These are phyloP conservation scores for Thecaphora frezii DNA, from an alignment of 1,284 basidiomycete genomes.

Conservation along the genomic window DNA sequence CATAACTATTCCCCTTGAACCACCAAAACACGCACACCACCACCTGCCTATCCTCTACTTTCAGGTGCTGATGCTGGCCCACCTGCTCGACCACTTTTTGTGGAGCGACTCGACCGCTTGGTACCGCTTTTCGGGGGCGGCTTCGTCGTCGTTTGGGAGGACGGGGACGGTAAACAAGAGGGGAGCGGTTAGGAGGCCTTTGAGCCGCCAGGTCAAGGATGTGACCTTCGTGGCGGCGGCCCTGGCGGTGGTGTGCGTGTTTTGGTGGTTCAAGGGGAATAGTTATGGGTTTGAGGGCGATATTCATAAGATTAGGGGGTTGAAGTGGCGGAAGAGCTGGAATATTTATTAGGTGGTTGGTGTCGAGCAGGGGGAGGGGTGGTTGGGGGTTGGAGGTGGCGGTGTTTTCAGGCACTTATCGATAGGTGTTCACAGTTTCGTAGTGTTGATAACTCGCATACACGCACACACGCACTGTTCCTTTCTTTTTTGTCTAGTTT, in stretches of 20 bases:
- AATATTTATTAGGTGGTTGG: conserved; percentile 50
- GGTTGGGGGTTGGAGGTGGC: neutral
- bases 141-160: neutral
- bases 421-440: neutral
- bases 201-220: conserved; percentile 69
- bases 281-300: conserved; percentile 87
- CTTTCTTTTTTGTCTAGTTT: too few relatives aligned
- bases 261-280: conserved; percentile 90
- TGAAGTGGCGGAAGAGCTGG: conserved; percentile 57
- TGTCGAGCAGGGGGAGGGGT: neutral
- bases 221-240: conserved; percentile 71
- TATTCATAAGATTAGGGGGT: conserved; percentile 62
- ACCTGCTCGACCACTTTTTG: conserved; percentile 83
- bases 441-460: neutral
- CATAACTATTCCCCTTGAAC: conserved; percentile 86
- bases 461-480: too few relatives aligned
- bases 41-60: conserved; percentile 88
- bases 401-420: neutral
- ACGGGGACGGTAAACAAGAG: conserved; percentile 2
- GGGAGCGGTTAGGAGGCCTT: conserved; percentile 11
- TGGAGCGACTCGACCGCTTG: conserved; percentile 60
- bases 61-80: conserved; percentile 85
- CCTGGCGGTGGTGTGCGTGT: conserved; percentile 70
- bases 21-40: conserved; percentile 89
- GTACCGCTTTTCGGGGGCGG: conserved; percentile 20